phyloP scores from a whole-genome alignment of 2,329 filamentous ascomycete genomes.

The Penicillium sp. region DNA sequence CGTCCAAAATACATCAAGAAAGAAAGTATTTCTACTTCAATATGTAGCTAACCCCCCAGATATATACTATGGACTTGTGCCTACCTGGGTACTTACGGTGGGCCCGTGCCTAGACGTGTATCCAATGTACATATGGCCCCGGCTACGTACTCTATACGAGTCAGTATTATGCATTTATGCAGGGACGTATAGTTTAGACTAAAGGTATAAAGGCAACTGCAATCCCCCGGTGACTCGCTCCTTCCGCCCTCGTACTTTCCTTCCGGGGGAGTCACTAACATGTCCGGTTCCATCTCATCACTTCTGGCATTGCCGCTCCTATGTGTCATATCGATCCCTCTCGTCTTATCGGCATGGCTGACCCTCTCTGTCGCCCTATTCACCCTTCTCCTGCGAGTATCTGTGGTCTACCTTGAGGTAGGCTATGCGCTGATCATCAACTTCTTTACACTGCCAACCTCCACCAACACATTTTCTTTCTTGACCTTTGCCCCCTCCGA shows the following conservation, averaged over 20 bases:
- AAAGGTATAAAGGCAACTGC: neutral
- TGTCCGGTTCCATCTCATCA: constrained; percentile 15
- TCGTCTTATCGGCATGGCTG: constrained; percentile 63
- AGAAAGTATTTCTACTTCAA: too few species aligned
- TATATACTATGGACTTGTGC: too few species aligned
- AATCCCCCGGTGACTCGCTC: neutral
- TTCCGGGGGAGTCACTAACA: neutral
- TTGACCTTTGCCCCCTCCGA: constrained; percentile 32
- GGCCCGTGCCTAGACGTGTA: neutral
- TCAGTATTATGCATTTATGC: neutral
- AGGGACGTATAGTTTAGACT: neutral
- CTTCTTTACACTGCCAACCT: constrained; percentile 46
- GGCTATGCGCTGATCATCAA: constrained; percentile 59
- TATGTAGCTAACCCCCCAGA: too few species aligned
- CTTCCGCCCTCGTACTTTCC: neutral
- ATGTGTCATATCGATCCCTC: constrained; percentile 59
- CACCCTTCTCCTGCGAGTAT: constrained; percentile 61
- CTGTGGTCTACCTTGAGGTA: constrained; percentile 65
- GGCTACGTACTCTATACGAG: neutral
- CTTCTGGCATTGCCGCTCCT: constrained; percentile 44
- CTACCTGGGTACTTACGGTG: too few species aligned
- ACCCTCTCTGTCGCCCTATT: constrained; percentile 64
- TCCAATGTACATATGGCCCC: neutral
- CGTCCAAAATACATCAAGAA: neutral
- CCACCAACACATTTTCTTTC: constrained; percentile 29